Base-by-base conservation (phyloP, 1,284 basidiomycete species). In the Fomitopsis palustris region DNA sequence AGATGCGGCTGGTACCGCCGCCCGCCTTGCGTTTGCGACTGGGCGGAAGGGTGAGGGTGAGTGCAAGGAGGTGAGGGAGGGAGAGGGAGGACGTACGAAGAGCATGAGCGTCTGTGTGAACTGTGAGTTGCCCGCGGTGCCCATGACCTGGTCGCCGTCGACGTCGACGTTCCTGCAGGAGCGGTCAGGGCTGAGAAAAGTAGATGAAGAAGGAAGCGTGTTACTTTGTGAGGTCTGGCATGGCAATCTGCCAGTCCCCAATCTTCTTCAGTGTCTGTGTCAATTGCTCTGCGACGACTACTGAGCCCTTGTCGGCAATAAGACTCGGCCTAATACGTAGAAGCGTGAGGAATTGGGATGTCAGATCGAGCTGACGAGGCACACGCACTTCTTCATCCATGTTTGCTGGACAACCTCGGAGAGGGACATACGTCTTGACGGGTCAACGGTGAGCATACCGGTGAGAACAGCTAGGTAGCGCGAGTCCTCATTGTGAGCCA, bases 11-110 rank as follows among this genome's bases (percentile, higher is more conserved):
- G 85, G 67, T 91, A 91, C 8, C 85, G 80, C 23, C 72, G 75
- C 4, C 90, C 90, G 1, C 74, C 74, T 73, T 90, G 88, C 0
- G 89, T 90, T 79, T 92, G 90, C 0, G 89, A 88, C 89, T 91
- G 60, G 8, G 21, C 21, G 14, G n/a, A 45, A 33, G 39, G 51
- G 42, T 16, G 6, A 21, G 14, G 53, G 55, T 39, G 51, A 53
- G 60, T 17, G 55, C 51, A 21, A 16, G 19, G 33, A 43, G 23
- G 31, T 17, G 19, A 37, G 55, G 43, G 52, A 57, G 14, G 31
- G n/a, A 25, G 43, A 9, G 27, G 31, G 23, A 31, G 21, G 8
- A 77, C 82, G 56, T 62, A 86, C 85, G 68, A 87, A 86, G 58
- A 87, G 75, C 65, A 85, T 76, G 25, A 87, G 75, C 0, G 81